phyloP scores from a whole-genome alignment of 2,329 filamentous ascomycete species.

The Ascochyta fabae region DNA sequence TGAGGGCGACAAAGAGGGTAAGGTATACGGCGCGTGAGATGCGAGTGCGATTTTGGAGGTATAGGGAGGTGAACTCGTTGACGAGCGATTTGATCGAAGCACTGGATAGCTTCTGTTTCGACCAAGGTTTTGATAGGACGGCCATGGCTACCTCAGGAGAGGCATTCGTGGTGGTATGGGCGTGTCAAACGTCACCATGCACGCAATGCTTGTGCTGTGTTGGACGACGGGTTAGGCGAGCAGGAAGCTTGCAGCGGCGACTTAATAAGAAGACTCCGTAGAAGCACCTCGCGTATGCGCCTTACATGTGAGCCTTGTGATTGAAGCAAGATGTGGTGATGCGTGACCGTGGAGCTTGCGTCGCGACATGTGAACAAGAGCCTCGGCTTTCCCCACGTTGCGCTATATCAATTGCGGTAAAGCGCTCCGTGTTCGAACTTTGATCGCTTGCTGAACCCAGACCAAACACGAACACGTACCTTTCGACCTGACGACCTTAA shows the following conservation, averaged over 20 bases:
- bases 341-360: conserved; percentile 17
- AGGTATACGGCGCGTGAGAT: conserved; percentile 53
- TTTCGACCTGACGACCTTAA: neutral
- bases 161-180: conserved; percentile 21
- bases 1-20: conserved; percentile 51
- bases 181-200: conserved; percentile 10
- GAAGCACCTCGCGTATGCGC: conserved; percentile 1
- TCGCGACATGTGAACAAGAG: conserved; percentile 30
- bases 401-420: neutral
- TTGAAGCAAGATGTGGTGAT: conserved; percentile 9
- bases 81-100: conserved; percentile 45
- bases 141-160: conserved; percentile 45
- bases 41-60: conserved; percentile 49
- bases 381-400: conserved; percentile 33
- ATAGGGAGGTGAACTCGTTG: conserved; percentile 47
- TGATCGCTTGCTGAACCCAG: neutral
- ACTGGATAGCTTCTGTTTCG: conserved; percentile 38
- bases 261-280: neutral
- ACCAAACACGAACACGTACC: neutral
- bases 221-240: neutral
- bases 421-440: neutral
- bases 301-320: conserved; percentile 18
- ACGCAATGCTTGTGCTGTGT: neutral
- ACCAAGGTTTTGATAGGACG: conserved; percentile 50
- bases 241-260: neutral